Evolutionary conservation across 495 filamentous ascomycete species (phyloP).

Genomic region (Entonaema liquescens): DNA sequence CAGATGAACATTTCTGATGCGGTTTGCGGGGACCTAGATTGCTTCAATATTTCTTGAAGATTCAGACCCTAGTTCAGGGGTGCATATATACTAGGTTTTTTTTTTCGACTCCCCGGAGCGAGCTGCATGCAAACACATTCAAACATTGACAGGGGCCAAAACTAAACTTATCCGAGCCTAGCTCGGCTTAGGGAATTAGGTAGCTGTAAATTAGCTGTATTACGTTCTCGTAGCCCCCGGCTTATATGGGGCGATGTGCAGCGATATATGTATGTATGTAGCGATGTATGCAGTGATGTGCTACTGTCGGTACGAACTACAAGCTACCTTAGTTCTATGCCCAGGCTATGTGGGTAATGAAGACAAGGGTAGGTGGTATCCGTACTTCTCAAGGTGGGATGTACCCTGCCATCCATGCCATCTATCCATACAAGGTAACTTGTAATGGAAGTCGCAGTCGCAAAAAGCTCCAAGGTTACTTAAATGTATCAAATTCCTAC

Average conservation of each 20-base stretch:
- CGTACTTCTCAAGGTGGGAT: conserved; percentile 11
- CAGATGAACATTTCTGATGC: not conserved
- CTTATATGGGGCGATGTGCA: conserved; percentile 25
- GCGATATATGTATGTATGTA: too few species aligned
- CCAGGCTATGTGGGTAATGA: not conserved
- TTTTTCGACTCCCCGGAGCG: conserved; percentile 3
- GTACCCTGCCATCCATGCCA: conserved; percentile 16
- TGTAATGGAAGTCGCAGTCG: conserved; percentile 24
- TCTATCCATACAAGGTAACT: not conserved
- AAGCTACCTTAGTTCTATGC: not conserved
- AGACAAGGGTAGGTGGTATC: conserved; percentile 1
- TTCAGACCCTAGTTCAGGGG: conserved; percentile 36
- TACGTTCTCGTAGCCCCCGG: conserved; percentile 10
- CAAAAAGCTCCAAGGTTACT: conserved; percentile 27
- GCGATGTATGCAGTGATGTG: not conserved
- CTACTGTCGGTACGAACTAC: conserved; percentile 6
- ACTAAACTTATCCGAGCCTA: conserved; percentile 14
- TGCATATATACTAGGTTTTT: conserved; percentile 7
- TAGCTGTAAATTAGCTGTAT: conserved; percentile 29
- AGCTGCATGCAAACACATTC: conserved; percentile 4
- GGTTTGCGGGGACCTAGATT: conserved; percentile 5
- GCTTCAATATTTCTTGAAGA: conserved; percentile 14
- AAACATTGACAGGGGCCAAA: conserved; percentile 11
- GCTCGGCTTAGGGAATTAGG: conserved; percentile 6
- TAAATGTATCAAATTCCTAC: conserved; percentile 18